phyloP scores from a whole-genome alignment of 768 basidiomycete genomes.

The Termitomyces sp. region DNA sequence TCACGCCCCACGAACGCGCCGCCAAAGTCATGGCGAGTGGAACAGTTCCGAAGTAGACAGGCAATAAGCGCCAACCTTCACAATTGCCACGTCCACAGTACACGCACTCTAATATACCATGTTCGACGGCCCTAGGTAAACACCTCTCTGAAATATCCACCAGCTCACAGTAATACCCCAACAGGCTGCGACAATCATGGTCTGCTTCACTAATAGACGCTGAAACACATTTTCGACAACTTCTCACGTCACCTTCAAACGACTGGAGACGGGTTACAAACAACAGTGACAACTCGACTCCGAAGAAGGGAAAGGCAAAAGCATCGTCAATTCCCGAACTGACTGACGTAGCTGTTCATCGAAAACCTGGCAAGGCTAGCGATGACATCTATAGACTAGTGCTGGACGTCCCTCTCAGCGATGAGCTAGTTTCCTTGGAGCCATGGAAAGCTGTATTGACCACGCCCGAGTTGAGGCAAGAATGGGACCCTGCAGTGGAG shows the following conservation, averaged over 20 bases:
- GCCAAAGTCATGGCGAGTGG: not conserved
- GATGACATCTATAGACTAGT: slow-evolving; percentile 78
- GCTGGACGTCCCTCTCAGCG: slow-evolving; percentile 67
- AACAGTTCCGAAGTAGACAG: slow-evolving; percentile 4
- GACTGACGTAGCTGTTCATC: slow-evolving; percentile 72
- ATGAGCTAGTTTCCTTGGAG: slow-evolving; percentile 61
- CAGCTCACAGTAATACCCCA: not conserved
- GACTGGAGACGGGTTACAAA: slow-evolving; percentile 80
- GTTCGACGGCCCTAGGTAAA: slow-evolving; percentile 60
- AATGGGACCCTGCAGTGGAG: slow-evolving; percentile 95
- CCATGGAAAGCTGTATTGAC: slow-evolving; percentile 76
- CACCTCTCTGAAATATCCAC: not conserved
- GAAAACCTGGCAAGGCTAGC: slow-evolving; percentile 60
- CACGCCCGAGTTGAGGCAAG: slow-evolving; percentile 82
- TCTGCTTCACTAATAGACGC: slow-evolving; percentile 67
- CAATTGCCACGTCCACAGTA: not conserved
- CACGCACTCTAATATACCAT: slow-evolving; percentile 19
- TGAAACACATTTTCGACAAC: slow-evolving; percentile 69
- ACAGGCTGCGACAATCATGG: slow-evolving; percentile 81
- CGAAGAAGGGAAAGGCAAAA: slow-evolving; percentile 60
- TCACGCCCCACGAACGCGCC: slow-evolving; percentile 4
- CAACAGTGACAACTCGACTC: slow-evolving; percentile 29
- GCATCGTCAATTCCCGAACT: slow-evolving; percentile 49
- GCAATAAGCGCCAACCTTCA: not conserved
- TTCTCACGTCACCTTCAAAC: slow-evolving; percentile 62